phyloP scores from a whole-genome alignment of 768 basidiomycete species.

The Lyophyllum atratum region DNA sequence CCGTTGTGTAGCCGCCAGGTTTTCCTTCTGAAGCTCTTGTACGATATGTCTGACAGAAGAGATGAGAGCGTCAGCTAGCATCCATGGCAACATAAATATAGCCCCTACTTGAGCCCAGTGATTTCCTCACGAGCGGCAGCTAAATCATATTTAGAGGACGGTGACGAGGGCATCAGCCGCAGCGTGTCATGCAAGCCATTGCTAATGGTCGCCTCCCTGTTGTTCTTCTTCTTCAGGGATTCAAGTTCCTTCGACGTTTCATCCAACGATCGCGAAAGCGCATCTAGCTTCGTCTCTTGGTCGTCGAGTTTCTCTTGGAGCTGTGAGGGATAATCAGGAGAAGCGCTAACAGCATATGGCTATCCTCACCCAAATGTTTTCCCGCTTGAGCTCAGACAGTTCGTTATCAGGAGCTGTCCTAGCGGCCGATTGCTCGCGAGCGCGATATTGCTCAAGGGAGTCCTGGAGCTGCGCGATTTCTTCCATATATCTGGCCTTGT shows the following conservation, averaged over 20 bases:
- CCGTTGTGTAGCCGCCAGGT: constrained; percentile 56
- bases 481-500: constrained; percentile 51
- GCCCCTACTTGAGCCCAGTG: constrained; percentile 74
- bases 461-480: constrained; percentile 59
- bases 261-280: constrained; percentile 30
- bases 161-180: constrained; percentile 22
- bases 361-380: constrained; percentile 24
- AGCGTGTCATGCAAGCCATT: constrained; percentile 35
- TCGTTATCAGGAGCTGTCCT: constrained; percentile 10
- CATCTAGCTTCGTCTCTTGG: constrained; percentile 29
- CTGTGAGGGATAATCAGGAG: constrained; percentile 15
- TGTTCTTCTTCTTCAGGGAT: constrained; percentile 53
- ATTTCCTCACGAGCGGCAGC: constrained; percentile 64
- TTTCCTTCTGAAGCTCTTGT: constrained; percentile 86
- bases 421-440: constrained; percentile 20
- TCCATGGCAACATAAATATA: background rate
- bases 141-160: constrained; percentile 54
- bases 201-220: constrained; percentile 55
- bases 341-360: background rate
- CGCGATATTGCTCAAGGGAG: constrained; percentile 42
- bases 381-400: constrained; percentile 11
- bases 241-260: constrained; percentile 56
- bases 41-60: constrained; percentile 68
- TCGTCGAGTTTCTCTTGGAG: constrained; percentile 27
- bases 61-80: background rate